phyloP scores from a whole-genome alignment of 164 flowering plant genomes.

The Tinospora cordifolia region DNA sequence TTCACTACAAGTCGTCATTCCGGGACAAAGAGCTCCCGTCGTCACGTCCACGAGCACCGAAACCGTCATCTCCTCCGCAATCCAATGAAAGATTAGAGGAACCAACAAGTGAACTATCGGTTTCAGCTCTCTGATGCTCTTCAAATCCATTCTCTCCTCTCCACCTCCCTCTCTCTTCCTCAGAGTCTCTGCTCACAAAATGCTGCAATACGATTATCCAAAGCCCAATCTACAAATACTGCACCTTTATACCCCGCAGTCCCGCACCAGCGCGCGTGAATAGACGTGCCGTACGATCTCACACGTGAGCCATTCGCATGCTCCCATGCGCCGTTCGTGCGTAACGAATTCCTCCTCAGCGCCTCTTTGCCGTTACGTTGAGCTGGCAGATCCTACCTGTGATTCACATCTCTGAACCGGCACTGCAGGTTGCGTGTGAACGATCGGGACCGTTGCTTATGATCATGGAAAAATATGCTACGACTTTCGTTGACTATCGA shows the following conservation, averaged over 20 bases:
- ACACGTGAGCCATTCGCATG: neutral
- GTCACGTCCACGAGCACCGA: constrained; percentile 80
- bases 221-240: neutral
- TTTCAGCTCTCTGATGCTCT: constrained; percentile 27
- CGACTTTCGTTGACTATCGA: no score
- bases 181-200: neutral
- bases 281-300: neutral
- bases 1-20: constrained; percentile 42
- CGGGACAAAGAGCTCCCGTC: constrained; percentile 65
- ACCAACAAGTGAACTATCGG: constrained; percentile 54
- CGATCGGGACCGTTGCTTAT: neutral
- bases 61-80: constrained; percentile 84
- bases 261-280: neutral
- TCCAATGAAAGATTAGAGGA: constrained; percentile 68
- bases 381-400: neutral
- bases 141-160: constrained; percentile 9
- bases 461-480: neutral
- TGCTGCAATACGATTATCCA: neutral
- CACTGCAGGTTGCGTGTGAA: neutral
- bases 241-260: neutral
- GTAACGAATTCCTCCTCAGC: no score
- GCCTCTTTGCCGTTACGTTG: neutral
- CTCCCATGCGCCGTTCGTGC: neutral
- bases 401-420: neutral
- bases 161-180: neutral